Evolutionary conservation across 176 grass and related monocot genomes (phyloP).

Genomic region (Triticum urartu): DNA sequence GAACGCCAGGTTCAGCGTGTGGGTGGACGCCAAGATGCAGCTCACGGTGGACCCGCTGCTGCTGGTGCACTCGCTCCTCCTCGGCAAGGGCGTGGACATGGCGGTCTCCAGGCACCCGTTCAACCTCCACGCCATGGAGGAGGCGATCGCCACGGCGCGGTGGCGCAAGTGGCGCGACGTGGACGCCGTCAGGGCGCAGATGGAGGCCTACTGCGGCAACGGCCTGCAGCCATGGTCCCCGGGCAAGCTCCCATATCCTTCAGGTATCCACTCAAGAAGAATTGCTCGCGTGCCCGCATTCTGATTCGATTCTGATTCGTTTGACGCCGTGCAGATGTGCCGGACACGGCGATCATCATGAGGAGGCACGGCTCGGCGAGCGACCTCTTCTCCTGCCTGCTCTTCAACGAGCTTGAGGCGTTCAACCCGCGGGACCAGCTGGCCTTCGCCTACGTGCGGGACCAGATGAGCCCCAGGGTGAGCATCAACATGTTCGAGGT

Average conservation of each 20-base stretch:
- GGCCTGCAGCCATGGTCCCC: constrained; percentile 86
- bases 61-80: constrained; percentile 66
- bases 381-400: constrained; percentile 85
- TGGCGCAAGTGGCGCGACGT: constrained; percentile 80
- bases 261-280: constrained; percentile 43
- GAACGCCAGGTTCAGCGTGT: constrained; percentile 75
- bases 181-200: constrained; percentile 67
- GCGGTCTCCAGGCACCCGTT: constrained; percentile 76
- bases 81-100: constrained; percentile 45
- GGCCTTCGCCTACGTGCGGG: constrained; percentile 75
- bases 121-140: constrained; percentile 86
- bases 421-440: constrained; percentile 91
- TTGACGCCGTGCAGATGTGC: constrained; percentile 58
- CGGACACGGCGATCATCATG: constrained; percentile 92
- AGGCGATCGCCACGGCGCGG: constrained; percentile 82
- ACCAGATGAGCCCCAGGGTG: constrained; percentile 67
- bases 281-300: neutral
- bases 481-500: constrained; percentile 85
- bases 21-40: constrained; percentile 94
- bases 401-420: constrained; percentile 92
- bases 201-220: constrained; percentile 79
- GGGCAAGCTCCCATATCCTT: constrained; percentile 68
- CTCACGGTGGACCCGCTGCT: constrained; percentile 83
- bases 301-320: neutral
- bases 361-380: constrained; percentile 58